phyloP scores from a whole-genome alignment of 2,329 filamentous ascomycete species.

The Beauveria asiatica region DNA sequence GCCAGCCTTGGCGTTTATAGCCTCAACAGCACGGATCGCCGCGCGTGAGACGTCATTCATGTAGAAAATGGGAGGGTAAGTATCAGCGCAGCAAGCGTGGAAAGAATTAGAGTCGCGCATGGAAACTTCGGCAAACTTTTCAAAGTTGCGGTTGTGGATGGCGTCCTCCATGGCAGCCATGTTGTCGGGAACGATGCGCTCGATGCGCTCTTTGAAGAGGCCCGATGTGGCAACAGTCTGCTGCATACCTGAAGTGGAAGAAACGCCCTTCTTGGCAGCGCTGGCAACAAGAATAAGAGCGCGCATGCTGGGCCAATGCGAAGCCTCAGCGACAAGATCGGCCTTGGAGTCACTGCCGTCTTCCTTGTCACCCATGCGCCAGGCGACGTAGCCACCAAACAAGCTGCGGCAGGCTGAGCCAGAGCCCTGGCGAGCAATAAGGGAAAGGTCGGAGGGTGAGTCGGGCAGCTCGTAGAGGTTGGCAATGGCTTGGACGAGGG shows the following conservation, averaged over 20 bases:
- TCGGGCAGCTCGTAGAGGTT: slow-evolving; percentile 82
- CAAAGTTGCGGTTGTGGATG: slow-evolving; percentile 71
- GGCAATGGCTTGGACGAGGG: slow-evolving; percentile 75
- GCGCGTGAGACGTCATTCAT: slow-evolving; percentile 89
- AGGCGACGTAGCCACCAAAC: slow-evolving; percentile 93
- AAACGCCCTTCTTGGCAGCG: slow-evolving; percentile 92
- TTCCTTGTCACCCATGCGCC: slow-evolving; percentile 66
- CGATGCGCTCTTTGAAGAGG: slow-evolving; percentile 72
- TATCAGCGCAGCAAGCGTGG: slow-evolving; percentile 91
- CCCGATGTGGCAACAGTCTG: slow-evolving; percentile 85
- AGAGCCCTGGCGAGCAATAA: slow-evolving; percentile 87
- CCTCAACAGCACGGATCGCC: slow-evolving; percentile 80
- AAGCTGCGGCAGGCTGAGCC: slow-evolving; percentile 89
- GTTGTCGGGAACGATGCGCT: slow-evolving; percentile 67
- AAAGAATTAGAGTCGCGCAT: slow-evolving; percentile 98
- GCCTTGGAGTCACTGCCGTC: slow-evolving; percentile 86
- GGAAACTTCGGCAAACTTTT: slow-evolving; percentile 77
- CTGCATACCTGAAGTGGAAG: slow-evolving; percentile 92
- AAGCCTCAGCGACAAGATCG: slow-evolving; percentile 76
- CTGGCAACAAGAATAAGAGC: slow-evolving; percentile 86
- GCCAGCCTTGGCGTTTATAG: slow-evolving; percentile 73
- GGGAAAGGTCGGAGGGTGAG: slow-evolving; percentile 71
- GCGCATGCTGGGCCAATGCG: slow-evolving; percentile 93
- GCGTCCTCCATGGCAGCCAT: slow-evolving; percentile 84
- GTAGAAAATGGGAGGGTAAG: slow-evolving; percentile 96